Evolutionary conservation across 305 asterid genomes (phyloP).

Genomic region (Plantago coronopus): DNA sequence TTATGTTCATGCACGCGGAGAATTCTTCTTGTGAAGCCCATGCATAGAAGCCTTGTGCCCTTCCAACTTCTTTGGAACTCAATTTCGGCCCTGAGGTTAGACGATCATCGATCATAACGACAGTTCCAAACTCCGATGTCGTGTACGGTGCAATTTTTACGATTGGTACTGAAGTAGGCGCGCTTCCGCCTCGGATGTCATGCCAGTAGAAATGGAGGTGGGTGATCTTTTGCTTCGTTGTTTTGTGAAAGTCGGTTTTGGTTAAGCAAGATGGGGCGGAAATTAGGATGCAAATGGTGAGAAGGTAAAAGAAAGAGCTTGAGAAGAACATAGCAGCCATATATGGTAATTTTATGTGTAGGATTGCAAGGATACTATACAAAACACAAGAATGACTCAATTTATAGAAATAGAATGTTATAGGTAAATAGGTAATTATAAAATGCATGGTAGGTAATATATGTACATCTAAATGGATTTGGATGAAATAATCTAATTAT

Average conservation of each 20-base stretch:
- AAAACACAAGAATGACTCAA: too few species aligned
- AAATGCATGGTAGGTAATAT: too few species aligned
- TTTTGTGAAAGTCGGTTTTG: slow-evolving; percentile 3
- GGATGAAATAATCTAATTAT: too few species aligned
- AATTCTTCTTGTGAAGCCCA: slow-evolving; percentile 40
- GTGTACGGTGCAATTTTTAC: slow-evolving; percentile 23
- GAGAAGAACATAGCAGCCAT: background rate
- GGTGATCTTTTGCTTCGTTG: slow-evolving; percentile 31
- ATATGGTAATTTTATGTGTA: too few species aligned
- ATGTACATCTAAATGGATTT: too few species aligned
- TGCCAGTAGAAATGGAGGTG: slow-evolving; percentile 52
- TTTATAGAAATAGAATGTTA: too few species aligned
- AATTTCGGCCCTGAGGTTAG: slow-evolving; percentile 45
- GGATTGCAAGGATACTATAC: too few species aligned
- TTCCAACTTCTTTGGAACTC: slow-evolving; percentile 45
- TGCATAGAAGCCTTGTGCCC: slow-evolving; percentile 59
- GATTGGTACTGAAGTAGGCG: slow-evolving; percentile 35
- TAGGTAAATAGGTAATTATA: too few species aligned
- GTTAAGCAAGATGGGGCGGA: background rate
- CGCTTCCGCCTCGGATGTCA: slow-evolving; percentile 34
- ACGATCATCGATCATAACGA: slow-evolving; percentile 51
- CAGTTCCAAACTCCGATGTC: slow-evolving; percentile 32
- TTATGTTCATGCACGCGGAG: slow-evolving; percentile 47
- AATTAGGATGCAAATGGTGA: slow-evolving; percentile 14
- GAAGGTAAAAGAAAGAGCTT: background rate